Base-by-base conservation (phyloP, 208 protist genomes). In the Herpetomonas muscarum region DNA sequence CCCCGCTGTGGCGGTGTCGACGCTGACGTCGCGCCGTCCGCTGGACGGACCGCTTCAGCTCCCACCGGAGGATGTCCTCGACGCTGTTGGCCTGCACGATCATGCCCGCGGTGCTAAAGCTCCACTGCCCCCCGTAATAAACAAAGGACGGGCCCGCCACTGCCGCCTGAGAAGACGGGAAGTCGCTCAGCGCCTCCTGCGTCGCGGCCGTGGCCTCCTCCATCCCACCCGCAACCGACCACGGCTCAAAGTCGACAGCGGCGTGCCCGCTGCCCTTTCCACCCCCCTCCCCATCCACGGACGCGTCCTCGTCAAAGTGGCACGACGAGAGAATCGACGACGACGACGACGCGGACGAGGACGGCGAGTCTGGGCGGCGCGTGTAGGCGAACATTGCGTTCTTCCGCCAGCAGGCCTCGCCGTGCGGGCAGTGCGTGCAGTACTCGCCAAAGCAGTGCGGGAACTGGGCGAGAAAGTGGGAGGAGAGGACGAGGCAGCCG, bases 401-500 rank as follows among this genome's bases (percentile, higher is more conserved):
- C 17, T 46, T 6, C 3, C 55, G 57, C 42, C 32, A 25, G 57
- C 57, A 63, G 17, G 28, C 32, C 4, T 24, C 49, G 7, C 42
- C 50, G 37, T 73, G 61, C 2, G 62, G 67, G 45, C 67, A 76
- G 50, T 76, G 74, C 47, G 30, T 37, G 42, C 64, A 64, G 47
- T 54, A 51, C 46, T 71, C 60, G 3, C 64, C 68, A 61, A 45
- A 60, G 61, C 74, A 71, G 57, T 67, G 42, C 22, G 64, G 53
- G 6, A 80, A 53, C 1, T 37, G 34, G 30, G 39, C 17, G 30
- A 75, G 56, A 28, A 72, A 80, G 34, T 25, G n/a, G 10, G 67
- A 72, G 32, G 74, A 59, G 37, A 72, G 53, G 10, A 71, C 52
- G 13, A 72, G 36, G 30, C 41, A 59, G 55, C 58, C 61, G 0